A percentile compares a stretch with the other conserved stretches of the same genome.
Evolutionary conservation across 2,329 filamentous ascomycete genomes (phyloP).

Genomic region (Rhinocladiella mackenziei): DNA sequence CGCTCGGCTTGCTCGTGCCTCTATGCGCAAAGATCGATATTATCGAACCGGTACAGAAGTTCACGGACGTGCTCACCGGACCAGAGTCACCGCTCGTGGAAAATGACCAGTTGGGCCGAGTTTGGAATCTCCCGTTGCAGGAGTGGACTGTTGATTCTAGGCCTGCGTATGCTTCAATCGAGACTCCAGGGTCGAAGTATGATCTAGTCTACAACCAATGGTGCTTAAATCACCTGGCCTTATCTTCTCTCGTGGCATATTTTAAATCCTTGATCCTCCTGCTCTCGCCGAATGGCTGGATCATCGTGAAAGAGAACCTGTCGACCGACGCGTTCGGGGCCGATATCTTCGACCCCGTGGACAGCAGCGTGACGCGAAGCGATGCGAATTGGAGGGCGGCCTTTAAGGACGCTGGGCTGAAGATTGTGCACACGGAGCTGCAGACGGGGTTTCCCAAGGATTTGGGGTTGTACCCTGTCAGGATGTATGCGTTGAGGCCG

Average conservation of each 20-base stretch:
- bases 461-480: slow-evolving; percentile 64
- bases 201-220: slow-evolving; percentile 87
- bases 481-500: slow-evolving; percentile 71
- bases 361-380: slow-evolving; percentile 73
- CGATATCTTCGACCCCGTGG: slow-evolving; percentile 71
- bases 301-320: slow-evolving; percentile 80
- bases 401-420: slow-evolving; percentile 66
- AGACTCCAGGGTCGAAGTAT: slow-evolving; percentile 65
- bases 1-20: slow-evolving; percentile 67
- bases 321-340: slow-evolving; percentile 48
- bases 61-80: slow-evolving; percentile 59
- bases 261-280: slow-evolving; percentile 57
- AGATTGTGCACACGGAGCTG: slow-evolving; percentile 64
- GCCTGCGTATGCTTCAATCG: slow-evolving; percentile 55
- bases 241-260: slow-evolving; percentile 66
- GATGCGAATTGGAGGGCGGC: slow-evolving; percentile 67
- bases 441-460: slow-evolving; percentile 66
- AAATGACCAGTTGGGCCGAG: slow-evolving; percentile 14
- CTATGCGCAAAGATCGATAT: slow-evolving; percentile 72
- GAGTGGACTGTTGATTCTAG: slow-evolving; percentile 14
- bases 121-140: slow-evolving; percentile 21
- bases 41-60: slow-evolving; percentile 79
- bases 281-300: slow-evolving; percentile 44
- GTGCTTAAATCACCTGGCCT: slow-evolving; percentile 79
- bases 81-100: slow-evolving; percentile 15